These are phyloP conservation scores for Kwoniella shivajii DNA, from an alignment of 1,284 basidiomycete species.

Conservation along the genomic window DNA sequence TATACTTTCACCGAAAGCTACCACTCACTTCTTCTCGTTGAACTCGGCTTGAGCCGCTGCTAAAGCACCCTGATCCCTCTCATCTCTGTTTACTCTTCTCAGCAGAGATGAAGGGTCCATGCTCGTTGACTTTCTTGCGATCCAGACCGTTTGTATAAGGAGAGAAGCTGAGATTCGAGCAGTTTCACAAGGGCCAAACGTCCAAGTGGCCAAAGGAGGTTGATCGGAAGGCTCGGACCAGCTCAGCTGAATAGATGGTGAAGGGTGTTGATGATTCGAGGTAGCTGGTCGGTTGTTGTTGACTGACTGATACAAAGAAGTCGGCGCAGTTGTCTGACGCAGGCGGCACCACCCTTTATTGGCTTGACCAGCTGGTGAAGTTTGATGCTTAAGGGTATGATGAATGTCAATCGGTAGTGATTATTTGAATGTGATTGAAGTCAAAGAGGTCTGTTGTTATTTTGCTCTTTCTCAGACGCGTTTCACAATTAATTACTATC, in stretches of 20 bases:
- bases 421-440: not conserved
- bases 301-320: not conserved
- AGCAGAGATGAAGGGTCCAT: conserved; percentile 46
- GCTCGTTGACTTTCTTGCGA: not conserved
- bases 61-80: conserved; percentile 46
- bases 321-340: not conserved
- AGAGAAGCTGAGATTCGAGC: too few species aligned
- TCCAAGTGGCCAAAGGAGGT: not conserved
- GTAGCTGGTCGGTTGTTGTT: not conserved
- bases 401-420: not conserved
- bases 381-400: not conserved
- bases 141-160: not conserved
- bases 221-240: not conserved
- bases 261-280: not conserved
- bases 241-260: not conserved
- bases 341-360: not conserved
- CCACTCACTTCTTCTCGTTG: conserved; percentile 80
- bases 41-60: conserved; percentile 92
- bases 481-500: not conserved
- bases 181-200: not conserved
- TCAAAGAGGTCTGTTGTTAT: not conserved
- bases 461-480: not conserved
- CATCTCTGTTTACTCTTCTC: conserved; percentile 25
- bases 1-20: not conserved
- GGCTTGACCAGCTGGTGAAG: not conserved